These are phyloP conservation scores for Strigomonas culicis DNA, from an alignment of 208 protist species.

Conservation along the genomic window DNA sequence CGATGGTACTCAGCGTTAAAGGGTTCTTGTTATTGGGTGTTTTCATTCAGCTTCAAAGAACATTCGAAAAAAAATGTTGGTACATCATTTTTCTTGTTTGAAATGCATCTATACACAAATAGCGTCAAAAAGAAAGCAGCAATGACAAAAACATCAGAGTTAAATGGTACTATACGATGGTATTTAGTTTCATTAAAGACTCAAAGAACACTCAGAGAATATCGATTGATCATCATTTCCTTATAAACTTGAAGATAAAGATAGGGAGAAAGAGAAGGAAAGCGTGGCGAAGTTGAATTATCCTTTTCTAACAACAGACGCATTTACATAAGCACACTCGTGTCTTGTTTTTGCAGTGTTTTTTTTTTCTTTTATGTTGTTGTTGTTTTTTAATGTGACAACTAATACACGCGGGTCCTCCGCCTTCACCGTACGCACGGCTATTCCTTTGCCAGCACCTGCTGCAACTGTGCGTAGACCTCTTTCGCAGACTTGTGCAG, in stretches of 20 bases:
- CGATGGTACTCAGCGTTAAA: slow-evolving; percentile 7
- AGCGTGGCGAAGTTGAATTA: neutral
- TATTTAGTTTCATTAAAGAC: neutral
- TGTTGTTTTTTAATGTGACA: neutral
- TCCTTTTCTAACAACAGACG: too few relatives aligned
- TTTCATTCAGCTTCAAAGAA: slow-evolving; percentile 10
- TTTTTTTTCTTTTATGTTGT: too few relatives aligned
- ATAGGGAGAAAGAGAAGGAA: slow-evolving; percentile 7
- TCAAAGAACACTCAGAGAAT: slow-evolving; percentile 17
- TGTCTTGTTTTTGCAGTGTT: too few relatives aligned
- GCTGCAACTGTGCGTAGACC: neutral
- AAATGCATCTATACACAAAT: neutral
- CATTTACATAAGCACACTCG: too few relatives aligned
- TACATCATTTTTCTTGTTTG: neutral
- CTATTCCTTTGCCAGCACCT: neutral
- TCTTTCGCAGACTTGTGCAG: slow-evolving; percentile 7
- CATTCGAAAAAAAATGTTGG: neutral
- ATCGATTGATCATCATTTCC: slow-evolving; percentile 8
- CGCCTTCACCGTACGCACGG: too few relatives aligned
- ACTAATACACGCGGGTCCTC: too few relatives aligned
- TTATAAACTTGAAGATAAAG: slow-evolving; percentile 1
- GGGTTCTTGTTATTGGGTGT: slow-evolving; percentile 10
- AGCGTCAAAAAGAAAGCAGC: neutral
- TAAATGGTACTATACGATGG: neutral
- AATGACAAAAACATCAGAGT: neutral